Evolutionary conservation across 371 early-diverging fungal genomes (phyloP), one percentile per base, ranked within the genome.

Genomic region (Zopfochytrium polystomum): DNA sequence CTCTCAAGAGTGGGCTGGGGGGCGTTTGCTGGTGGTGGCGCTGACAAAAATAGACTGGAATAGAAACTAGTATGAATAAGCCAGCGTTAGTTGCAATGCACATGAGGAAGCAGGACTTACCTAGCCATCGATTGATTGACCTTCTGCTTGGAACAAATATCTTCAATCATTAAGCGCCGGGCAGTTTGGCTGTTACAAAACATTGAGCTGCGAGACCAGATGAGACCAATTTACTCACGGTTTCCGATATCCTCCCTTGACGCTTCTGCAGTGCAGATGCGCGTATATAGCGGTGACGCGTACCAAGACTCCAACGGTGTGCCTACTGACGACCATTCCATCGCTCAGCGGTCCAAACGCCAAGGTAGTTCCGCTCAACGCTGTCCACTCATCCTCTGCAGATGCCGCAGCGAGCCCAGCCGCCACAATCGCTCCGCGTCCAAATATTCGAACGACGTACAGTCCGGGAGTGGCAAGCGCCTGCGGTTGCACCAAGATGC

Each of bases 281-380:
- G 85, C 87, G 7, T 85, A 83, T 34, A 86, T 79, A n/a, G 86
- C 81, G 5, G 88, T 88, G 33, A 79, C 81, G 29, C 90, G 80
- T 3, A 87, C 80, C 71, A 90, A 77, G 25, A 74, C 68, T 0
- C 87, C 90, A 3, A 90, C 66, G 1, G 85, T 75, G 70, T 86
- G 86, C 11, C 87, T 74, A 54, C 81, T 83, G 2, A 88, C 82
- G 3, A 87, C 71, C 74, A 85, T 85, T 15, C 87, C 88, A 66
- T 90, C 88, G 15, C 78, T 74, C 23, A 90, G 65, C 3, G 90
- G 90, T 3, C 90, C 90, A 66, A 86, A 79, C 11, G 48, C 33
- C 38, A 35, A 13, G 23, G 52, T 52, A 2, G 65, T n/a, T n/a
- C n/a, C n/a, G n/a, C n/a, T n/a, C n/a, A n/a, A n/a, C n/a, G n/a